Evolutionary conservation across 768 basidiomycete species (phyloP), one percentile per base, ranked within the genome.

Genomic region (Agaricus subrufescens): DNA sequence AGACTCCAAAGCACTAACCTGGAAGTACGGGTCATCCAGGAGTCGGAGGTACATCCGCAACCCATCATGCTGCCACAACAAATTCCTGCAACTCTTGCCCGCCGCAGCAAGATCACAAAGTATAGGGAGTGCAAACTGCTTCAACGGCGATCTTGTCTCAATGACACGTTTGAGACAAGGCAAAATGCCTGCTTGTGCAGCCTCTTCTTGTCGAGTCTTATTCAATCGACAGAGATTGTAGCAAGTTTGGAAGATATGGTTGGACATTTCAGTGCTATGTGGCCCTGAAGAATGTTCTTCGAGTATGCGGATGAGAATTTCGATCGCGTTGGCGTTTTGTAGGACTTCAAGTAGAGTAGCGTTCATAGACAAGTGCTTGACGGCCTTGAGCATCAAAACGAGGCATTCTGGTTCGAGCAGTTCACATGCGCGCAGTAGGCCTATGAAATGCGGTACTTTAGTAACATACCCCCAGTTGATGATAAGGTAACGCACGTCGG

Each of bases 351-450:
- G 84, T 26, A 97, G 71, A 3, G 84, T 88, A 1, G 94, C 79
- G 59, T 89, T 94, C 86, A 98, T 99, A 14, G 94, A 95, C 4
- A 98, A 76, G 67, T 98, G 95, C 65, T 98, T 98, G 65, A 98
- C 85, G 2, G 94, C 92, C 72, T 97, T 97, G 61, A 98, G 81
- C 77, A 94, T 85, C 30, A 86, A 82, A 1, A 94, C 89, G 11
- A 98, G 80, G 61, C 91, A 86, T 55, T 93, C 89, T n/a, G 90
- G 85, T 55, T 94, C 88, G 19, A 99, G 80, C 2, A 90, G 70
- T 62, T 91, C 87, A 67, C 94, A 94, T 7, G 92, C 93, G 26
- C 92, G 82, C 59, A 99, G 72, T 23, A 98, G 67, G 11, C 94
- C 94, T 97, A 55, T 30, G 50, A 57, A 8, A 31, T 49, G 10